Evolutionary conservation across 345 rosid species (phyloP).

Genomic region (Bruguiera sexangula): DNA sequence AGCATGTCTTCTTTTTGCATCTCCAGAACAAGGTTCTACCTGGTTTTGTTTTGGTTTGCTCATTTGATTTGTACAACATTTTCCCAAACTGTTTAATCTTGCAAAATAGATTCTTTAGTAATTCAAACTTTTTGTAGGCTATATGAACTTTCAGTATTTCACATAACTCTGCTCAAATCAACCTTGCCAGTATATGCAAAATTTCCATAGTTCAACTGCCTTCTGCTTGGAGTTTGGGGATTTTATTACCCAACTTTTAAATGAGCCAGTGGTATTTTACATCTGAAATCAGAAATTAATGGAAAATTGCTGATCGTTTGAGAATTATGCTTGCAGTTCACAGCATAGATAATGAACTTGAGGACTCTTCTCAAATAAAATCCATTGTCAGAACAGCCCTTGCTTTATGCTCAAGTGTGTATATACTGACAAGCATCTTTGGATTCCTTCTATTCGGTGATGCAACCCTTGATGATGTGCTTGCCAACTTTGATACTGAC

Average conservation of each 20-base stretch:
- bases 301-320: not conserved
- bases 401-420: slow-evolving; percentile 18
- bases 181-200: not conserved
- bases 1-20: no score
- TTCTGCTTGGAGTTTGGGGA: not conserved
- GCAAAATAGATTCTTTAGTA: no score
- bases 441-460: slow-evolving; percentile 27
- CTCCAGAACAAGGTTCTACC: no score
- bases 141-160: no score
- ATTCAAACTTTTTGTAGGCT: no score
- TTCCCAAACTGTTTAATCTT: no score
- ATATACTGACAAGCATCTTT: slow-evolving; percentile 21
- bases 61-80: no score
- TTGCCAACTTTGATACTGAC: slow-evolving; percentile 22
- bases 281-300: not conserved
- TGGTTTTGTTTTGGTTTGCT: no score
- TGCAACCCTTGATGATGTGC: slow-evolving; percentile 24
- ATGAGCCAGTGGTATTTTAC: not conserved
- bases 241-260: not conserved
- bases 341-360: slow-evolving; percentile 21
- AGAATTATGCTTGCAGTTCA: slow-evolving; percentile 18
- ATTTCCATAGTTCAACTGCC: not conserved
- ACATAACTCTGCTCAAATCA: no score
- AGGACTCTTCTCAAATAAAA: slow-evolving; percentile 18
- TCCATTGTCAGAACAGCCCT: slow-evolving; percentile 18